These are phyloP conservation scores for Mesostigma viride DNA, from an alignment of 139 green algal species.

Conservation along the genomic window DNA sequence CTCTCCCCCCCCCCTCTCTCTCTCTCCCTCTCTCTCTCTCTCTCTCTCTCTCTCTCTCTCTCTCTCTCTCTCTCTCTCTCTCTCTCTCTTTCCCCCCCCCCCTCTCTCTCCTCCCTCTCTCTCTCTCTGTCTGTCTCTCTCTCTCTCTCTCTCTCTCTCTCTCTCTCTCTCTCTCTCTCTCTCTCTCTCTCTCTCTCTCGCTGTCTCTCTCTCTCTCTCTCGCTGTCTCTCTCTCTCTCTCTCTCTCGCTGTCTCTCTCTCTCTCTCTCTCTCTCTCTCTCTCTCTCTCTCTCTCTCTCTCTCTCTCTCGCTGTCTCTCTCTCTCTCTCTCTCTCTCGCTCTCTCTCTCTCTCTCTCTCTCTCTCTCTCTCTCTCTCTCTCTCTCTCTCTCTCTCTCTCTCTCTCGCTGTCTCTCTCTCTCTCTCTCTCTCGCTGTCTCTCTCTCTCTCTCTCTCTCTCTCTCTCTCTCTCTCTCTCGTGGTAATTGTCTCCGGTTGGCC, in stretches of 20 bases:
- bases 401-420: no score
- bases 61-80: neutral
- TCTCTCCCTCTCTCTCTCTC: neutral
- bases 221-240: no score
- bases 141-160: neutral
- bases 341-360: no score
- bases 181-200: no score
- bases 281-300: no score
- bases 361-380: neutral
- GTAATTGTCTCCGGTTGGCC: neutral
- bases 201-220: no score
- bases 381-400: slow-evolving; percentile 8
- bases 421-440: no score
- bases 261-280: no score
- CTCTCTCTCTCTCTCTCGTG: neutral
- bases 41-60: neutral
- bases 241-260: no score
- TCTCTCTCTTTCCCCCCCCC: neutral
- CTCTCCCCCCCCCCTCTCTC: neutral
- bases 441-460: neutral
- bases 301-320: no score
- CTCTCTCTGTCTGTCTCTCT: neutral
- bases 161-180: neutral
- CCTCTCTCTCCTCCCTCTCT: neutral
- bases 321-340: no score